Base-by-base conservation (phyloP, 495 filamentous ascomycete genomes). In the Lichina pygmaea region DNA sequence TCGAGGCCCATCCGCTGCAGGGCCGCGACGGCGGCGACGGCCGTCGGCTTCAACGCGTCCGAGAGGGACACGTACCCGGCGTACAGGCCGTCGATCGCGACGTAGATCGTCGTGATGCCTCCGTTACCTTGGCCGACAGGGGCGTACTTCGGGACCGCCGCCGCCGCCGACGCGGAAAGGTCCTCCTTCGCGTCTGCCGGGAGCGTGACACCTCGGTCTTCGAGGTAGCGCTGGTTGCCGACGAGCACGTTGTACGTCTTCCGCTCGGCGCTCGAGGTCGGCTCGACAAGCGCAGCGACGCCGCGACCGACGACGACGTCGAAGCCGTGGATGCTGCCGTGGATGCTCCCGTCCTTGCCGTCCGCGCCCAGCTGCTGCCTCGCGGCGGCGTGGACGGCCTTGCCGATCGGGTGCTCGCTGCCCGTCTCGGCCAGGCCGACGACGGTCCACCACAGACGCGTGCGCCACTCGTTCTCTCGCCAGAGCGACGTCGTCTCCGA, bases 351-450 rank as follows among this genome's bases (percentile, higher is more conserved):
- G 44, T 91, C 84, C 9, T 64, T 62, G 11, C 70, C 71, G 24
- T 24, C 24, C 33, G 92, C 59, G 6, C 75, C 75, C 7, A 93
- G 70, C 49, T 82, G 69, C 12, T 70, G 62, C 51, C 79, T 81
- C 2, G 86, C 83, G 13, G 72, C 73, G 9, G 62, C 55, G 13
- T 85, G 58, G 45, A 95, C 81, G 6, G 89, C 85, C 52, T 75
- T 80, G 17, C 85, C 89, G 48, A 95, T 78, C 0, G 89, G 89
- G 60, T 99, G 89, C 61, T 99, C 89, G 55, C 81, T 91, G 44
- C 80, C 76, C 69, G 81, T 82, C 57, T 99, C 89, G 2, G 86
- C 77, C 6, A 94, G 75, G 46, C 91, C 91, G 33, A 99, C 73
- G 48, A 94, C 68, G 42, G 80, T 70, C 89, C 89, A 99, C 89